Percentiles rank a stretch among this genome's conserved stretches.
These are phyloP conservation scores for Verbascum thapsus DNA, from an alignment of 257 asterid species.

Conservation along the genomic window DNA sequence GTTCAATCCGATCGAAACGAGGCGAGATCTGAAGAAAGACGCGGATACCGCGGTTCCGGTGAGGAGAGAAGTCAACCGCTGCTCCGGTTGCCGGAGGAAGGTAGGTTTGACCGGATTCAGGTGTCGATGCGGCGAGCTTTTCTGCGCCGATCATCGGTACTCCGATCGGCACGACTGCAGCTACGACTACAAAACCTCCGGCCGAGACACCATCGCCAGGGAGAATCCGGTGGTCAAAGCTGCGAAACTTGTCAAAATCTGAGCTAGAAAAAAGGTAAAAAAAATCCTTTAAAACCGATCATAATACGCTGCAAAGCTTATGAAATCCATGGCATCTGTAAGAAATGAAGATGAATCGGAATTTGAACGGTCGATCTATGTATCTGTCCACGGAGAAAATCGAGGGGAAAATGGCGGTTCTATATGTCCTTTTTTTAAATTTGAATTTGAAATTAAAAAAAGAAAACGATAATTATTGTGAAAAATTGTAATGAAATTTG, in stretches of 20 bases:
- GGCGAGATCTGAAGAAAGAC: conserved; percentile 46
- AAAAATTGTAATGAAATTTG: conserved; percentile 27
- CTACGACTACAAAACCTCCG: conserved; percentile 80
- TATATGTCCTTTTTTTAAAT: conserved; percentile 1
- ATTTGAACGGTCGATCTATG: conserved; percentile 25
- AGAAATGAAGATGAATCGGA: conserved; percentile 9
- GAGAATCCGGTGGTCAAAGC: conserved; percentile 95
- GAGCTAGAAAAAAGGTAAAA: conserved; percentile 6
- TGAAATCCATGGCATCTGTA: conserved; percentile 22
- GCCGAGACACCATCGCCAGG: conserved; percentile 74
- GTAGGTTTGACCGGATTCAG: conserved; percentile 87
- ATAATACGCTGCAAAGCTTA: conserved; percentile 12
- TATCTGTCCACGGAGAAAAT: conserved; percentile 10
- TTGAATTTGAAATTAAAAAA: no score
- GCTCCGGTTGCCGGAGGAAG: conserved; percentile 87
- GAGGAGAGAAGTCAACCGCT: conserved; percentile 70
- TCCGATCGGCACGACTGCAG: conserved; percentile 91
- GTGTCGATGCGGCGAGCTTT: conserved; percentile 86
- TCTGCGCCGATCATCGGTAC: conserved; percentile 84
- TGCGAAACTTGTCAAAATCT: conserved; percentile 66
- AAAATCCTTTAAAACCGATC: neutral
- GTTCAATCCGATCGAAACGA: conserved; percentile 31
- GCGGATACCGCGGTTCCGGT: conserved; percentile 28
- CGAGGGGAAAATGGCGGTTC: no score
- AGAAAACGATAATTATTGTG: conserved; percentile 28